Evolutionary conservation across 2,329 filamentous ascomycete genomes (phyloP).

Genomic region (Phyllachora maydis): DNA sequence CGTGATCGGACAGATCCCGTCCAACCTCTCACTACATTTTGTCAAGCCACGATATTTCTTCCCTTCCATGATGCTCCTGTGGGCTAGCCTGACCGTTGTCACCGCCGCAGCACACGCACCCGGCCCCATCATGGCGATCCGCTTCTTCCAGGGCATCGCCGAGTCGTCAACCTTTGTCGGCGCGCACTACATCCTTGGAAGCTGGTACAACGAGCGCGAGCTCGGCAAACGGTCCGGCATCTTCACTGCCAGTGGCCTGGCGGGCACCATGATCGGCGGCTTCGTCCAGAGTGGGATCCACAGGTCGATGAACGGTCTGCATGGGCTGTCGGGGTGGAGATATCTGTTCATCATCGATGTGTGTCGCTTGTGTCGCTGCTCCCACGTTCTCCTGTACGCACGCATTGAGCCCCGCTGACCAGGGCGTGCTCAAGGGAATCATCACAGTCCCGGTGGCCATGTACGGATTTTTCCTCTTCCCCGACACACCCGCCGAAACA

Average conservation of each 20-base stretch:
- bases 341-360: conserved; percentile 30
- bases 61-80: conserved; percentile 39
- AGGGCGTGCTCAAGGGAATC: too few species aligned
- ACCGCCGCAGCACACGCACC: conserved; percentile 30
- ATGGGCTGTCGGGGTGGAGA: conserved; percentile 32
- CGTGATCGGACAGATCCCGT: conserved; percentile 36
- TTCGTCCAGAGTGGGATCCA: conserved; percentile 37
- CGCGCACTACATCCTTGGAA: conserved; percentile 36
- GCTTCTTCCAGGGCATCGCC: conserved; percentile 31
- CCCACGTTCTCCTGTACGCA: too few species aligned
- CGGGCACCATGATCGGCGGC: conserved; percentile 39
- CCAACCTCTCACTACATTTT: conserved; percentile 40
- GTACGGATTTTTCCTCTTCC: conserved; percentile 31
- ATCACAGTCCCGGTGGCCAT: conserved; percentile 34
- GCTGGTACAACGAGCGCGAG: conserved; percentile 39
- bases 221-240: conserved; percentile 39
- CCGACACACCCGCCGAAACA: conserved; percentile 27
- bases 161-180: conserved; percentile 36
- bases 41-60: conserved; percentile 42
- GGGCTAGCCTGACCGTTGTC: conserved; percentile 42
- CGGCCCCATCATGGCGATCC: conserved; percentile 35
- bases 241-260: conserved; percentile 37
- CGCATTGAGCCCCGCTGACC: too few species aligned
- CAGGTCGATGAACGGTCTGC: conserved; percentile 19
- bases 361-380: too few species aligned